phyloP scores from a whole-genome alignment of 768 basidiomycete genomes.

The Holtermannia corniformis region DNA sequence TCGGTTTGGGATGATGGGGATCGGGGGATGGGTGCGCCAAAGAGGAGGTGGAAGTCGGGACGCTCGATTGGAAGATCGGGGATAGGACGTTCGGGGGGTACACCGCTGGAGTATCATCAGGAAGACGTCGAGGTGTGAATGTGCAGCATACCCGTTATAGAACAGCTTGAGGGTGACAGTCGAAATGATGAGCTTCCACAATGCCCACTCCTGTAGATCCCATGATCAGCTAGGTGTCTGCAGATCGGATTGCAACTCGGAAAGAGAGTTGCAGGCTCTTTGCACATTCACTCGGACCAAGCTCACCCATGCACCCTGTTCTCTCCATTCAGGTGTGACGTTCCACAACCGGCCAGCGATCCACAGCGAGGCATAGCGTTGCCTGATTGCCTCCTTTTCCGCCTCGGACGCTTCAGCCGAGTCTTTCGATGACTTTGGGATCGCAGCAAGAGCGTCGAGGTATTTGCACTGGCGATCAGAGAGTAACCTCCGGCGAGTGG shows the following conservation, averaged over 20 bases:
- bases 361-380: constrained; percentile 25
- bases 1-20: not conserved
- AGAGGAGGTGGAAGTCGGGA: constrained; percentile 25
- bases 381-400: constrained; percentile 32
- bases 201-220: constrained; percentile 26
- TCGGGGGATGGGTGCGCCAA: not conserved
- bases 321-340: constrained; percentile 31
- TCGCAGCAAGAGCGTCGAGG: constrained; percentile 2
- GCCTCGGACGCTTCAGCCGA: constrained; percentile 18
- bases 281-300: not conserved
- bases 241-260: not conserved
- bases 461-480: constrained; percentile 14
- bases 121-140: not conserved
- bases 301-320: constrained; percentile 30
- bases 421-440: constrained; percentile 14
- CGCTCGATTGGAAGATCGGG: constrained; percentile 27
- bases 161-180: constrained; percentile 20
- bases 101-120: constrained; percentile 13
- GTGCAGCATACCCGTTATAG: constrained; percentile 21
- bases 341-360: constrained; percentile 35
- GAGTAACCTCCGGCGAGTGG: constrained; percentile 24
- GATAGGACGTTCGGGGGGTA: constrained; percentile 29
- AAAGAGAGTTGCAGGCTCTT: no score
- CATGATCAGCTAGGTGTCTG: not conserved
- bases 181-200: constrained; percentile 27